phyloP scores from a whole-genome alignment of 2,329 filamentous ascomycete species.

The Aspergillus proliferans region DNA sequence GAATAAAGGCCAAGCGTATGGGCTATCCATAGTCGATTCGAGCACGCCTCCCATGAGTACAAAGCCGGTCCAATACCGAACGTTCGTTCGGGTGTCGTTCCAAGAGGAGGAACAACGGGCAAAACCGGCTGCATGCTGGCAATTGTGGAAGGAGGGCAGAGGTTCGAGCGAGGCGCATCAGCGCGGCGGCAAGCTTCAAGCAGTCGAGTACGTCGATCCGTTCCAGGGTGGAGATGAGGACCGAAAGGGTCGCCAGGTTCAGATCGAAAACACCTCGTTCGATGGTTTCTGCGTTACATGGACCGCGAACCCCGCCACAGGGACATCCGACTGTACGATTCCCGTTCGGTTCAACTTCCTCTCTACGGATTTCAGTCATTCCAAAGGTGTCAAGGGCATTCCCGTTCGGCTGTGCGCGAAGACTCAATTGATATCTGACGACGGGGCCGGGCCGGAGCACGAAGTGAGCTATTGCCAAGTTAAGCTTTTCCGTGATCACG shows the following conservation, averaged over 20 bases:
- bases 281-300: conserved; percentile 91
- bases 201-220: conserved; percentile 83
- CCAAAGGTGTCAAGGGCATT: conserved; percentile 96
- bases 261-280: conserved; percentile 73
- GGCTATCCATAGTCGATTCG: conserved; percentile 76
- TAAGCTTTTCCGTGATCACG: conserved; percentile 93
- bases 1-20: conserved; percentile 95
- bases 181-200: conserved; percentile 82
- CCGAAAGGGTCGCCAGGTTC: conserved; percentile 56
- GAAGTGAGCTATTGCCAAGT: conserved; percentile 87
- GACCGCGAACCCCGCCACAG: conserved; percentile 63
- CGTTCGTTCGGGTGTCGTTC: conserved; percentile 90
- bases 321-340: conserved; percentile 70
- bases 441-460: conserved; percentile 27
- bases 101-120: conserved; percentile 90
- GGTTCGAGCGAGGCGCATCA: conserved; percentile 96
- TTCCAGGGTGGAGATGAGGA: conserved; percentile 51
- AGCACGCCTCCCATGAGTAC: conserved; percentile 53
- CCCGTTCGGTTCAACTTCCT: conserved; percentile 96
- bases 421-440: conserved; percentile 60
- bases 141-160: conserved; percentile 90
- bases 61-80: conserved; percentile 69
- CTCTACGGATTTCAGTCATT: conserved; percentile 97
- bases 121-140: conserved; percentile 78
- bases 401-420: conserved; percentile 90